Base-by-base conservation (phyloP, 106 monocot genomes). In the Phalaenopsis equestris region DNA sequence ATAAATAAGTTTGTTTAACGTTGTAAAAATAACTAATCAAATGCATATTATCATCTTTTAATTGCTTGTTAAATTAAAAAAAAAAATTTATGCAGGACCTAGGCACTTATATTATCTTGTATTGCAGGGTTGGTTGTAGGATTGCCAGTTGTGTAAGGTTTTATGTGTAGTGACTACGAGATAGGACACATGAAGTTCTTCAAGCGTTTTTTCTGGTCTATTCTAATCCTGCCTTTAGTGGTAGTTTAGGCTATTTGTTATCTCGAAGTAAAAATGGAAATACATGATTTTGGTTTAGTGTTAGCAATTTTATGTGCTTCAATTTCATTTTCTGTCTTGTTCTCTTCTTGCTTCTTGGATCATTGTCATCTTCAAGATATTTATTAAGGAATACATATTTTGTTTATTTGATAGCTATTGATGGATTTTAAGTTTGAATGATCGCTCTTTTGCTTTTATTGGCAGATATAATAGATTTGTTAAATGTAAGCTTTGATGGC, bases 401-500 rank as follows among this genome's bases (percentile, higher is more conserved):
- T 18, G 24, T 80, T 72, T 43, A 12, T 45, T 81, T 81, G 23
- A 47, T 17, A 49, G 45, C 68, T 41, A 55, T 55, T 21, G 12
- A 0, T 76, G 2, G 16, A 17, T 9, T 76, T 46, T 76, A 48
- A 76, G 11, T 49, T 47, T 52, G 52, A 52, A 0, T 46, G 49
- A 42, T 19, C 23, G 2, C 75, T 48, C 11, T 76, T 49, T 76
- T 49, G 6, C 36, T 70, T 61, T 68, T 81, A 76, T 77, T 67
- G 77, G 79, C 89, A 98, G 98, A 83, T 81, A 77, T 79, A 42
- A 91, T 98, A 82, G 94, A 98, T 91, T 87, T 98, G 61, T 72
- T 98, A 56, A 98, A 94, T 92, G 94, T 94, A 74, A 94, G 98
- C 82, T 98, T 98, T 79, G 98, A 98, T 91, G 94, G 90, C 11